Evolutionary conservation across 2,329 filamentous ascomycete species (phyloP), one percentile per base, ranked within the genome.

Genomic region (Nemania bipapillata): DNA sequence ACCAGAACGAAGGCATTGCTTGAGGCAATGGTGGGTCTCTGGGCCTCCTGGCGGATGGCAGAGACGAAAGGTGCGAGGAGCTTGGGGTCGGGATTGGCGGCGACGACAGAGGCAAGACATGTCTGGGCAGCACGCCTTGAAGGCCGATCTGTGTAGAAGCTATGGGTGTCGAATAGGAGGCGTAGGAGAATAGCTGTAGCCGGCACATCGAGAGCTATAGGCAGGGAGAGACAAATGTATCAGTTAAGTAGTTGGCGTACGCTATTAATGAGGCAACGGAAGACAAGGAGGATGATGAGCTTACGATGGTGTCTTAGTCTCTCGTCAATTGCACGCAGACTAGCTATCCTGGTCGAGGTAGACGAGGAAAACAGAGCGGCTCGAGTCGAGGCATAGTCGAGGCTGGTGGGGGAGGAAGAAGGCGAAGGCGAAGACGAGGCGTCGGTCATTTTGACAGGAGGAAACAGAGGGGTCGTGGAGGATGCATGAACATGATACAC

Each of bases 1-100:
- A 96, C 86, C 73, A 99, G 84, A 56, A 97, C 93, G 78, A 97
- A 97, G 4, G 94, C 92, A 80, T 90, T 96, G 50, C 87, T 88
- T 17, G 91, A 83, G 35, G 95, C 93, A 75, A 98, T 90, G 70
- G 89, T 90, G 20, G 86, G 83, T 79, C 97, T 97, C 70, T 87
- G 85, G 15, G 90, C 88, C 80, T 99, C 95, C 35, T 85, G 82
- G 69, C 90, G 88, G 67, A 97, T 80, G 57, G 87, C 87, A 50
- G 86, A 84, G 52, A 93, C 86, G 66, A 97, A 87, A 1, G 86
- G 83, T 45, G 87, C 83, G 56, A 96, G 81, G 28, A 87, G 80
- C 45, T 89, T 85, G 32, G 86, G 81, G 56, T 91, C 84, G 20
- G 85, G 76, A n/a, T 81, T 82, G 61, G 83, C 84, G 64, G 85